Evolutionary conservation across 2,329 filamentous ascomycete genomes (phyloP), one percentile per base, ranked within the genome.

Genomic region (Verticillium nonalfalfae): DNA sequence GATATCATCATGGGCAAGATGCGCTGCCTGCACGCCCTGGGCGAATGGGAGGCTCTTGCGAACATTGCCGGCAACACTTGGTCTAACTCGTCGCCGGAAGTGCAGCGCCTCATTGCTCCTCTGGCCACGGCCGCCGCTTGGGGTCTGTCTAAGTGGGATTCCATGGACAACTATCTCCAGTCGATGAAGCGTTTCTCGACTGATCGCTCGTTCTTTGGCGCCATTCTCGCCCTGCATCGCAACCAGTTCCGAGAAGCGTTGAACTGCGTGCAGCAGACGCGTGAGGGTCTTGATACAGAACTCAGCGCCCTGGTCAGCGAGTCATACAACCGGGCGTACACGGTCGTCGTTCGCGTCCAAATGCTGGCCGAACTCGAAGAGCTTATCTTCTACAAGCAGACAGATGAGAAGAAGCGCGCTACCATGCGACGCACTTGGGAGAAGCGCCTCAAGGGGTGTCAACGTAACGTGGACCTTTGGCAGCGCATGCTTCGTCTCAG

Each of bases 1-100:
- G 95, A 98, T 63, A 92, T 99, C 60, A 93, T 96, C 38, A 98
- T 99, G 93, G 95, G 95, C 67, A 99, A 99, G 77, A 99, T 99
- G 95, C 88, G 95, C 57, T 99, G 95, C 81, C 79, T 98, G 65
- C 95, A 99, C 73, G 96, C 95, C 9, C 82, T 99, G 39, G 95
- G 95, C 64, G 95, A 99, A 74, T 99, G 95, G 95, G 96, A 98
- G 67, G 87, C 92, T 4, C 81, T 99, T 15, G 96, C 94, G 1
- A 88, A 87, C 57, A 81, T 99, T 60, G 94, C 93, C 0, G 90
- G 96, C 71, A 93, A 93, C 71, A 96, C 94, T 59, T 99, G 95
- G 95, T 86, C 90, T 67, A 93, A 93, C 72, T 95, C 94, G 7
- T 88, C 88, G 4, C 84, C 90, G 5, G 95, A 98, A 64, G 89